Percentiles rank a stretch among this genome's conserved stretches.
These are phyloP conservation scores for Pecoramyces ruminantium DNA, from an alignment of 192 early-diverging fungal species.

Conservation along the genomic window DNA sequence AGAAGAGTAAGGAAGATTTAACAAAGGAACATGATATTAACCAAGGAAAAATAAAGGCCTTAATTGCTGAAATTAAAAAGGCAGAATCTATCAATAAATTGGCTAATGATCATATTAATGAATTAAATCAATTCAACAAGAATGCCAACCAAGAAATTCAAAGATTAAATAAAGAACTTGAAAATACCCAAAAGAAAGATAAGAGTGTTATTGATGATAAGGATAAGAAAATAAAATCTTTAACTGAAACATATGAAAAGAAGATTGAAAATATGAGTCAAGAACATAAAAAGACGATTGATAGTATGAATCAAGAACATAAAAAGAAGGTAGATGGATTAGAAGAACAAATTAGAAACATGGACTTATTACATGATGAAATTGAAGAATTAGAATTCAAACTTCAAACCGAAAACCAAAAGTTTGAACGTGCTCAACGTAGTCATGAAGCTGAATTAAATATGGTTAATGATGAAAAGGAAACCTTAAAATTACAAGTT, in stretches of 20 bases:
- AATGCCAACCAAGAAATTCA: neutral
- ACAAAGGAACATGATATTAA: neutral
- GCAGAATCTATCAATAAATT: neutral
- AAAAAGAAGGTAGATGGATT: neutral
- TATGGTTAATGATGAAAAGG: neutral
- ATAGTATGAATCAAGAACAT: neutral
- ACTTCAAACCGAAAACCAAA: neutral
- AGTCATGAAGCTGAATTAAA: neutral
- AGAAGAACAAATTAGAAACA: neutral
- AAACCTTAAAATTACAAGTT: neutral
- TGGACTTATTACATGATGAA: neutral
- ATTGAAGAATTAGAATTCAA: neutral
- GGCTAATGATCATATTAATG: neutral
- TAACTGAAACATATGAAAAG: neutral
- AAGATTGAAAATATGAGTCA: neutral
- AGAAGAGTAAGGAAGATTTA: neutral
- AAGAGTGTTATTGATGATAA: neutral
- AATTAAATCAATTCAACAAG: neutral
- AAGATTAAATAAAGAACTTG: neutral
- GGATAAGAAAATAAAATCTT: neutral
- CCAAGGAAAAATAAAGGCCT: neutral
- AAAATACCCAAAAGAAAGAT: neutral
- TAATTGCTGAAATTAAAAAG: neutral
- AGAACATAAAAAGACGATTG: neutral
- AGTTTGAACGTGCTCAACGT: neutral